Evolutionary conservation across 163 green algal species (phyloP), one percentile per base, ranked within the genome.

Genomic region (Coccomyxa subellipsoidea): DNA sequence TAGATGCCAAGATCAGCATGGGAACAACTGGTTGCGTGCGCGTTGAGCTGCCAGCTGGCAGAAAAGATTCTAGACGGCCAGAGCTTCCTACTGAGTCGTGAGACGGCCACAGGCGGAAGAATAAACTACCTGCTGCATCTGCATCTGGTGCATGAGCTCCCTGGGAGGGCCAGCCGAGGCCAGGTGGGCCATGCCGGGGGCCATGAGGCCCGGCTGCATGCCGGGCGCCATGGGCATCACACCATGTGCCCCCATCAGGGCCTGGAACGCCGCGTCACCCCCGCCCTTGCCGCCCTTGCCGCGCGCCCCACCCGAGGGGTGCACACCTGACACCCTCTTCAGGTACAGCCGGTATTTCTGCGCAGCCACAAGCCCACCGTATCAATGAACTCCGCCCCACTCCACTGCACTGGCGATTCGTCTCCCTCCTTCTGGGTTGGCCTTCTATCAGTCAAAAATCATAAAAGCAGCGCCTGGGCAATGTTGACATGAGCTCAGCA

Each of bases 321-420:
- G 78, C 38, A 90, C 85, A 23, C 84, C 88, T 38, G 90, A 83
- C 39, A 90, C 83, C 34, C 88, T 80, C 79, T 95, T 95, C 25
- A 97, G 82, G 83, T 95, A 92, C 78, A 98, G 86, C 7, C 94
- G 89, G 85, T 96, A 98, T 90, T 98, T 98, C 87, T 98, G 94
- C 77, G 76, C 31, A 32, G 10, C 53, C 66, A 73, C 31, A 7
- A 59, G 23, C 21, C 47, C 47, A 59, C 3, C 47, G 5, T 59
- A n/a, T n/a, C n/a, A n/a, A n/a, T n/a, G n/a, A n/a, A n/a, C n/a
- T n/a, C n/a, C n/a, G n/a, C n/a, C n/a, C n/a, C n/a, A n/a, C n/a
- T n/a, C n/a, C n/a, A n/a, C n/a, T n/a, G n/a, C n/a, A n/a, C n/a
- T n/a, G n/a, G n/a, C n/a, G n/a, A n/a, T n/a, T n/a, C n/a, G n/a